These are phyloP conservation scores for Suillus plorans DNA, from an alignment of 768 basidiomycete genomes.

Conservation along the genomic window DNA sequence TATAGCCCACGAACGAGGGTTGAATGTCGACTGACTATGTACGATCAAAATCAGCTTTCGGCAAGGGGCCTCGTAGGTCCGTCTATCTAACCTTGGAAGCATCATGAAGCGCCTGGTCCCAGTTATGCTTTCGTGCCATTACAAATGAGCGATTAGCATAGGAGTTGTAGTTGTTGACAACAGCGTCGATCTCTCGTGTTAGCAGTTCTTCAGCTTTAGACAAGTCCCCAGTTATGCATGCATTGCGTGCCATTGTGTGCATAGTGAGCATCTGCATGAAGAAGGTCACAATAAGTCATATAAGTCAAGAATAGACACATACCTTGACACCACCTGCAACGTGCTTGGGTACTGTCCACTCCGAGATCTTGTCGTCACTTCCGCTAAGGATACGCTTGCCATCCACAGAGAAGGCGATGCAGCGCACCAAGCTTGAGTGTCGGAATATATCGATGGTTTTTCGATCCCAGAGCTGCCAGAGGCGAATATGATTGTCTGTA, in stretches of 20 bases:
- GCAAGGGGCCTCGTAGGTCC: background rate
- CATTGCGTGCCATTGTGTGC: background rate
- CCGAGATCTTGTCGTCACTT: background rate
- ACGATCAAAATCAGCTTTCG: background rate
- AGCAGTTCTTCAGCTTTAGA: background rate
- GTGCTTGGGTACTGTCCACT: background rate
- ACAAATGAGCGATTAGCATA: slow-evolving; percentile 1
- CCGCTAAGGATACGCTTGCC: background rate
- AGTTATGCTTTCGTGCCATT: background rate
- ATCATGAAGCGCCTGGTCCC: background rate
- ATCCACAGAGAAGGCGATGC: background rate
- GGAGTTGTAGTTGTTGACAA: background rate
- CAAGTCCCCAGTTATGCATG: background rate
- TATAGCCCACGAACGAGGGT: background rate
- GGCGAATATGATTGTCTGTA: background rate
- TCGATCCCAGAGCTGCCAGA: slow-evolving; percentile 1
- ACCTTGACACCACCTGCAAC: background rate
- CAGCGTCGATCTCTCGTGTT: background rate
- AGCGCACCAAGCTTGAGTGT: background rate
- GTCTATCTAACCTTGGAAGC: background rate
- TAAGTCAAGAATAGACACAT: background rate
- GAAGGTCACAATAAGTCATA: background rate
- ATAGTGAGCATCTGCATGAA: background rate
- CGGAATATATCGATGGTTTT: background rate
- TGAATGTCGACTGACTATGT: background rate